Percentiles rank a stretch among this genome's conserved stretches.
Conservation (phyloP, 441 rosid genomes). For the Dalechampia spathulata region DNA sequence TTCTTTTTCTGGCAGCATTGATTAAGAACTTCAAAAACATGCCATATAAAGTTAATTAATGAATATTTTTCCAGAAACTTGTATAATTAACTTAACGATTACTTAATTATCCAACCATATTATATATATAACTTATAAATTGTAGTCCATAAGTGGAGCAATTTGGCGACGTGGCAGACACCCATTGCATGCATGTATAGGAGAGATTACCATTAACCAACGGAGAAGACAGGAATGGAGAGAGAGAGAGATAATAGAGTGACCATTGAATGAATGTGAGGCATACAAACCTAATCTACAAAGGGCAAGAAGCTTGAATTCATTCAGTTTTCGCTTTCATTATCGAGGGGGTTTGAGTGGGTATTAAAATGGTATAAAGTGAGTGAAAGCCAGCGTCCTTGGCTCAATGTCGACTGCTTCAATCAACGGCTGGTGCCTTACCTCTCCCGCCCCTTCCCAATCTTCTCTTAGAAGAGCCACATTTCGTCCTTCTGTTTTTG, state of each 20-base stretch:
- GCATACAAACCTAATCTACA: constrained; percentile 46
- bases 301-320: constrained; percentile 31
- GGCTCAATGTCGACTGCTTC: constrained; percentile 78
- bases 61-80: no score
- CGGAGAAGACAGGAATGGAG: not conserved
- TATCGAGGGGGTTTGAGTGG: not conserved
- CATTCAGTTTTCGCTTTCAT: constrained; percentile 40
- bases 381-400: not conserved
- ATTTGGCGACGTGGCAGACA: no score
- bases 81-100: no score
- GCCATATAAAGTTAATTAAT: no score
- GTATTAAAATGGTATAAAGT: constrained; percentile 22
- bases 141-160: no score
- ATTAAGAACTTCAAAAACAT: no score
- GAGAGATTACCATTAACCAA: not conserved
- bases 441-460: constrained; percentile 42
- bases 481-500: constrained; percentile 32
- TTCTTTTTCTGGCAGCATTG: no score
- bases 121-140: no score
- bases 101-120: no score
- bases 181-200: constrained; percentile 9
- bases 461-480: constrained; percentile 29
- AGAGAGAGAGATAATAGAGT: not conserved
- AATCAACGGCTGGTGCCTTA: constrained; percentile 48
- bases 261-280: constrained; percentile 14